phyloP scores from a whole-genome alignment of 2,329 filamentous ascomycete species.

The Venturia aucupariae region DNA sequence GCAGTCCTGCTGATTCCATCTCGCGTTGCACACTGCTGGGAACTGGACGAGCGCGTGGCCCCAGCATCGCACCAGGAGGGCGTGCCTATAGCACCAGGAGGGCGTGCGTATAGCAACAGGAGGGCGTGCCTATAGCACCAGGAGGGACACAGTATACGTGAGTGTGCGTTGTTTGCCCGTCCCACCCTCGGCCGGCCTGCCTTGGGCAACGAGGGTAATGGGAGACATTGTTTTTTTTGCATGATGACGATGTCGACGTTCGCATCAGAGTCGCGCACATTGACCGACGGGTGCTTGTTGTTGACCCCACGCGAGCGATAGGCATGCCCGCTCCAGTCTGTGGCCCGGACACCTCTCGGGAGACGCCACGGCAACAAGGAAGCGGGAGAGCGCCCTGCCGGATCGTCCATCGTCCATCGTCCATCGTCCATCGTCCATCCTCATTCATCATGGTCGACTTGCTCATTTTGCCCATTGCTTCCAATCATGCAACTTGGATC shows the following conservation, averaged over 20 bases:
- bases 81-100: too few relatives aligned
- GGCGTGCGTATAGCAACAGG: too few relatives aligned
- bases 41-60: neutral
- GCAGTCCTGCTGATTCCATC: conserved; percentile 1
- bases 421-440: too few relatives aligned
- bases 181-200: neutral
- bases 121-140: too few relatives aligned
- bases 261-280: neutral
- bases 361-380: neutral
- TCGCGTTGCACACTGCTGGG: conserved; percentile 3
- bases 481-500: too few relatives aligned
- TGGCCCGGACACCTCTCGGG: neutral
- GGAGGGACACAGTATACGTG: too few relatives aligned
- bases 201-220: neutral
- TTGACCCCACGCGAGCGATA: conserved; percentile 1
- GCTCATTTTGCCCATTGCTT: neutral
- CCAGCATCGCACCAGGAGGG: neutral
- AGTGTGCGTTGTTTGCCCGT: neutral
- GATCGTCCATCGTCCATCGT: neutral
- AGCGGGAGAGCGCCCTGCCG: neutral
- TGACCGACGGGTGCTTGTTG: too few relatives aligned
- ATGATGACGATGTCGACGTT: neutral
- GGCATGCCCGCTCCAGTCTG: neutral
- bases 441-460: neutral
- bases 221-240: neutral